phyloP scores from a whole-genome alignment of 441 rosid species.

The Gossypium gossypioides region DNA sequence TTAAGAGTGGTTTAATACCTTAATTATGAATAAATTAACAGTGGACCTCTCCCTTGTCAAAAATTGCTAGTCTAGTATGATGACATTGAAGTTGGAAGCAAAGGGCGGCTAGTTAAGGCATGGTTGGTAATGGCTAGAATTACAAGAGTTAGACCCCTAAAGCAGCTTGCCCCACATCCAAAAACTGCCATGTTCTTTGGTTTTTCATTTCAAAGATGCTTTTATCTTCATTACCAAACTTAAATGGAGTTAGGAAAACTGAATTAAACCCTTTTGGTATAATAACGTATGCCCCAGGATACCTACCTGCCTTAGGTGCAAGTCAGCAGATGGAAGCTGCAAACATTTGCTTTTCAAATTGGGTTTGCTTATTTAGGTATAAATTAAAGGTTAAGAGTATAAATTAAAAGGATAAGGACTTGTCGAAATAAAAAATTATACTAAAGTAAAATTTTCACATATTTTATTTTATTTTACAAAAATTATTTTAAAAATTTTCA shows the following conservation, averaged over 20 bases:
- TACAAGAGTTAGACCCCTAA: not conserved
- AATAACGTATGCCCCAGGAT: not conserved
- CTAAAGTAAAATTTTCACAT: too few species aligned
- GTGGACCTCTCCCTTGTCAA: not conserved
- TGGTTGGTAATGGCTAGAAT: not conserved
- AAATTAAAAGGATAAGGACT: too few species aligned
- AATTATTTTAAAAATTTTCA: too few species aligned
- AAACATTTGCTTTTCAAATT: not conserved
- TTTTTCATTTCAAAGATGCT: not conserved
- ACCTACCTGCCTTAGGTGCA: not conserved
- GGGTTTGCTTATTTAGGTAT: too few species aligned
- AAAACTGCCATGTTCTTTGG: not conserved
- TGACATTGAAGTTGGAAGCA: slow-evolving; percentile 4
- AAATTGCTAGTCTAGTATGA: not conserved
- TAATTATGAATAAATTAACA: not conserved
- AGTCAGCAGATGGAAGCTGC: not conserved
- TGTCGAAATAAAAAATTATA: too few species aligned
- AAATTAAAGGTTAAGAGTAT: too few species aligned
- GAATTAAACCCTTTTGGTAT: not conserved
- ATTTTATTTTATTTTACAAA: too few species aligned
- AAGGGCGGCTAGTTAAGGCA: slow-evolving; percentile 1
- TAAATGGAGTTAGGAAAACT: not conserved
- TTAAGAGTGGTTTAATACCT: not conserved
- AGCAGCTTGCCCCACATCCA: not conserved
- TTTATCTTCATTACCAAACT: not conserved